A percentile compares a stretch with the other conserved stretches of the same genome.
These are phyloP conservation scores for Angomonas ambiguus DNA, from an alignment of 208 protist genomes.

Conservation along the genomic window DNA sequence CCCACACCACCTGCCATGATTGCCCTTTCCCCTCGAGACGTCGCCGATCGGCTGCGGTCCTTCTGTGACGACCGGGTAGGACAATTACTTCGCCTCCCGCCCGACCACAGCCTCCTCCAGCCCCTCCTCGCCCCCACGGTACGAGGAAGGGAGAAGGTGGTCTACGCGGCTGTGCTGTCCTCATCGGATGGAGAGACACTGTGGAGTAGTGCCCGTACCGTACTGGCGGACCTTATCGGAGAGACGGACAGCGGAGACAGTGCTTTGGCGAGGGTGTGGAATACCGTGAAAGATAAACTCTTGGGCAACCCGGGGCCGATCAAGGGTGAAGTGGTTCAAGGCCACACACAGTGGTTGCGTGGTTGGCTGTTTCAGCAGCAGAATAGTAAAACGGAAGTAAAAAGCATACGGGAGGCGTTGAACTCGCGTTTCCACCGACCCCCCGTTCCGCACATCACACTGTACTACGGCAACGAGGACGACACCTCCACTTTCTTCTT, in stretches of 20 bases:
- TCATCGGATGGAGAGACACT: not conserved
- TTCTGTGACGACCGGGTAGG: not conserved
- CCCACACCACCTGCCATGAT: not conserved
- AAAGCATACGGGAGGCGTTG: constrained; percentile 27
- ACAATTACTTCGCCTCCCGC: not conserved
- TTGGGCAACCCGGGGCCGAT: not conserved
- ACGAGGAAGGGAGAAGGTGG: not conserved
- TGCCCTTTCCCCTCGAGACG: not conserved
- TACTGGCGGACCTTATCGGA: not conserved
- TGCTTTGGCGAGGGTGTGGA: not conserved
- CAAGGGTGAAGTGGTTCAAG: constrained; percentile 19
- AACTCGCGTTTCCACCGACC: constrained; percentile 42
- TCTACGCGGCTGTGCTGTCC: not conserved
- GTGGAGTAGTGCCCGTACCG: not conserved
- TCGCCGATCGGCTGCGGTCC: not conserved
- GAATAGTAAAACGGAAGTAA: not conserved
- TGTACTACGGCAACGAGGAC: constrained; percentile 26
- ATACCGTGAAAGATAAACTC: not conserved
- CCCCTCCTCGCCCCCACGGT: not conserved
- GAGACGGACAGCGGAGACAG: not conserved
- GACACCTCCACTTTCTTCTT: not conserved
- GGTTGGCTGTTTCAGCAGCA: constrained; percentile 62
- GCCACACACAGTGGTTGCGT: constrained; percentile 66
- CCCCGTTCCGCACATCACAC: constrained; percentile 56
- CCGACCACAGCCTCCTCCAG: not conserved